A percentile compares a stretch with the other conserved stretches of the same genome.
Evolutionary conservation across 2,329 filamentous ascomycete species (phyloP).

Genomic region (Diaporthe sp.): DNA sequence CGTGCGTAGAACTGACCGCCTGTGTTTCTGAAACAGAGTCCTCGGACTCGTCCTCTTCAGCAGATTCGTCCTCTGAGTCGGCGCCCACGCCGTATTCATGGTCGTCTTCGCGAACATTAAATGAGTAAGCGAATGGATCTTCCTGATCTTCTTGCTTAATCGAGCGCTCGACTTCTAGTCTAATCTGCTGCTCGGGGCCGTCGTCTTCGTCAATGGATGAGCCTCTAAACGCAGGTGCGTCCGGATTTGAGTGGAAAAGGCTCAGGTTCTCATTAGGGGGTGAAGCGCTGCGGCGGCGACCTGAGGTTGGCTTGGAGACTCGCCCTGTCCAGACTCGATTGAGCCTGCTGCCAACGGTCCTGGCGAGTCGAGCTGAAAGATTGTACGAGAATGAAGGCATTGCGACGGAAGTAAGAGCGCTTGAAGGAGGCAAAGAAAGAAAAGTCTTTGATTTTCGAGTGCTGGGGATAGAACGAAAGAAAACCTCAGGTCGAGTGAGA

Average conservation of each 20-base stretch:
- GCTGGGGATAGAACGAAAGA: conserved; percentile 6
- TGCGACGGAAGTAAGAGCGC: neutral
- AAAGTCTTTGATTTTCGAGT: neutral
- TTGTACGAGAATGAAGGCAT: conserved; percentile 35
- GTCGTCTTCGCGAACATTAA: neutral
- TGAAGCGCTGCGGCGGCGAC: neutral
- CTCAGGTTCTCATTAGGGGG: neutral
- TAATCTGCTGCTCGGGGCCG: neutral
- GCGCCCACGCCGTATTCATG: neutral
- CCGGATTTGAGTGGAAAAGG: neutral
- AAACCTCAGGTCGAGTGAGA: neutral
- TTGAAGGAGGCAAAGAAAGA: conserved; percentile 5
- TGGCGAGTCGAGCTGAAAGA: conserved; percentile 22
- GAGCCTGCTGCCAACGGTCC: neutral
- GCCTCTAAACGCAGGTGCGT: neutral
- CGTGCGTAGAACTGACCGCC: neutral
- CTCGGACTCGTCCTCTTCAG: neutral
- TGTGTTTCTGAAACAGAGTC: neutral
- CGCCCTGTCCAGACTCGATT: conserved; percentile 28
- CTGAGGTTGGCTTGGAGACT: conserved; percentile 22
- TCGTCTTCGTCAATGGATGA: neutral
- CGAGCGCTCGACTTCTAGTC: neutral
- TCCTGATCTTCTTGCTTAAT: conserved; percentile 35
- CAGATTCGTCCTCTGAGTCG: neutral
- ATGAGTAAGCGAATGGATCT: neutral